A percentile compares a stretch with the other conserved stretches of the same genome.
These are phyloP conservation scores for barley (Hordeum vulgare) DNA, from an alignment of 176 grass and related monocot genomes.

Conservation along the genomic window MorexV3_pseudomolecules_assembly NC_058521.1:55488124-55488623, in stretches of 20 bases:
- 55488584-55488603: constrained; percentile 86
- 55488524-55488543: constrained; percentile 39
- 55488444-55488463: constrained; percentile 72
- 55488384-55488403: constrained; percentile 49
- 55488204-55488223: constrained; percentile 58
- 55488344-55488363: constrained; percentile 83
- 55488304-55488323: constrained; percentile 77
- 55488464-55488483: constrained; percentile 19
- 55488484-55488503: neutral
- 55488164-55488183: constrained; percentile 85
- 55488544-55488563: constrained; percentile 58
- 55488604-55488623: constrained; percentile 48
- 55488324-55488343: constrained; percentile 81
- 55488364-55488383: neutral
- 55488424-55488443: constrained; percentile 71
- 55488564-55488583: constrained; percentile 67
- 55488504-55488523: neutral
- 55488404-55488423: constrained; percentile 70
- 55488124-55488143: constrained; percentile 91
- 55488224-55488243: constrained; percentile 46
- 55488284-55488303: constrained; percentile 97
- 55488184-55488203: neutral
- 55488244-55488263: constrained; percentile 59
- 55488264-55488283: constrained; percentile 76
- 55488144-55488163: constrained; percentile 83